phyloP scores from a whole-genome alignment of 2,329 filamentous ascomycete genomes.

The Stemphylium beticola region DNA sequence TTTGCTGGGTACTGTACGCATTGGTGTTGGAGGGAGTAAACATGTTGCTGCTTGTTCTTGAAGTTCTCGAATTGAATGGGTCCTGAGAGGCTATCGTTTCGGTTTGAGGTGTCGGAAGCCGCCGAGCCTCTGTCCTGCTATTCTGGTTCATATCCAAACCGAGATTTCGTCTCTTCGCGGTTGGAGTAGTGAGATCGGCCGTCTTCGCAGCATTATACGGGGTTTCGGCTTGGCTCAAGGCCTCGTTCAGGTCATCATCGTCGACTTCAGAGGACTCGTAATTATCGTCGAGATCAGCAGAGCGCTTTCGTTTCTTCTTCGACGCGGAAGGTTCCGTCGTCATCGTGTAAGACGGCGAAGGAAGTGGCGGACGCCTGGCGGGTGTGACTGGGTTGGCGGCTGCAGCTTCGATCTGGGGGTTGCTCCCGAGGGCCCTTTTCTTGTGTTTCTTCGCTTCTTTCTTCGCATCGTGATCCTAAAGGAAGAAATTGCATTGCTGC shows the following conservation, averaged over 20 bases:
- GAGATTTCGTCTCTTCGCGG: slow-evolving; percentile 39
- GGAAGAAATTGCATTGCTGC: slow-evolving; percentile 62
- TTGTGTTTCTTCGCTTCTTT: slow-evolving; percentile 57
- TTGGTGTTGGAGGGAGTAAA: slow-evolving; percentile 26
- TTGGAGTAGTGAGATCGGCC: slow-evolving; percentile 47
- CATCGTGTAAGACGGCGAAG: slow-evolving; percentile 28
- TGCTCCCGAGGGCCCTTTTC: slow-evolving; percentile 54
- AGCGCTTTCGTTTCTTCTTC: slow-evolving; percentile 40
- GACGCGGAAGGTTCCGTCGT: slow-evolving; percentile 12
- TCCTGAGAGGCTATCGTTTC: slow-evolving; percentile 13
- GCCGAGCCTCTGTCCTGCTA: slow-evolving; percentile 10
- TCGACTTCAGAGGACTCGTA: slow-evolving; percentile 41
- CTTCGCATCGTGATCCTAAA: slow-evolving; percentile 63
- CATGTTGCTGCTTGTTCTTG: slow-evolving; percentile 9
- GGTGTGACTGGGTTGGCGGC: slow-evolving; percentile 17
- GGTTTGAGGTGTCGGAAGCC: slow-evolving; percentile 40
- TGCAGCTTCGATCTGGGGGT: slow-evolving; percentile 54
- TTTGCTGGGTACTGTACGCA: slow-evolving; percentile 13
- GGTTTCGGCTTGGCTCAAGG: slow-evolving; percentile 42
- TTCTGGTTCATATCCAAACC: slow-evolving; percentile 47
- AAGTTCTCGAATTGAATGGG: slow-evolving; percentile 19
- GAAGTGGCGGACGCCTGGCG: slow-evolving; percentile 21
- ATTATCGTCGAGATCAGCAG: slow-evolving; percentile 40
- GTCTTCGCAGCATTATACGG: slow-evolving; percentile 51
- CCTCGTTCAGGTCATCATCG: slow-evolving; percentile 39